Percentiles rank a stretch among this genome's conserved stretches.
Evolutionary conservation across 352 stramenopile genomes (phyloP).

Genomic region (Phytophthora tubulina): DNA sequence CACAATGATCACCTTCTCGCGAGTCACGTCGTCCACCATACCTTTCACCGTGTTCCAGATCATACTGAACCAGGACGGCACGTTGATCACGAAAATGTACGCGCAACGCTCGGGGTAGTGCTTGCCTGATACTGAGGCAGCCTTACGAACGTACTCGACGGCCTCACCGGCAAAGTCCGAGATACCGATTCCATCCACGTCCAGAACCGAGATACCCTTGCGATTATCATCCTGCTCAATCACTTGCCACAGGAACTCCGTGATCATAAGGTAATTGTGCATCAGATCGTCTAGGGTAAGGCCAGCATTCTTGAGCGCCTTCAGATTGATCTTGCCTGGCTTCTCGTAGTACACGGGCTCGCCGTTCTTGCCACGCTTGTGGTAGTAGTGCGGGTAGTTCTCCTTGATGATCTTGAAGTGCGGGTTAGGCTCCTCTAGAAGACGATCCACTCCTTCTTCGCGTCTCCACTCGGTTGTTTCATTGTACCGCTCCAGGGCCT

Average conservation of each 20-base stretch:
- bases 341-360: constrained; percentile 92
- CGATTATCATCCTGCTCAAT: constrained; percentile 87
- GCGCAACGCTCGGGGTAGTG: constrained; percentile 95
- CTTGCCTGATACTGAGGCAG: constrained; percentile 80
- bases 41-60: constrained; percentile 94
- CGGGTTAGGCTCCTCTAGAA: constrained; percentile 71
- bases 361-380: constrained; percentile 82
- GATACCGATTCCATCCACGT: constrained; percentile 87
- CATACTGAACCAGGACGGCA: constrained; percentile 94
- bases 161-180: constrained; percentile 89
- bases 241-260: constrained; percentile 88
- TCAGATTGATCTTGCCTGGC: constrained; percentile 88
- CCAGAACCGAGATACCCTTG: constrained; percentile 88
- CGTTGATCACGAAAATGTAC: constrained; percentile 96
- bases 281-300: constrained; percentile 84
- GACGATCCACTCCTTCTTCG: constrained; percentile 82
- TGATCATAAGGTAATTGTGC: constrained; percentile 89
- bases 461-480: constrained; percentile 82
- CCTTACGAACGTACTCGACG: constrained; percentile 87
- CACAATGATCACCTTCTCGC: constrained; percentile 93
- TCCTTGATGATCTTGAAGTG: constrained; percentile 90
- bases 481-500: constrained; percentile 73
- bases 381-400: constrained; percentile 93
- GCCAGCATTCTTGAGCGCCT: constrained; percentile 81
- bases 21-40: constrained; percentile 94